Conservation (phyloP, 169 alveolate genomes). For the Plasmodium malariae region DNA sequence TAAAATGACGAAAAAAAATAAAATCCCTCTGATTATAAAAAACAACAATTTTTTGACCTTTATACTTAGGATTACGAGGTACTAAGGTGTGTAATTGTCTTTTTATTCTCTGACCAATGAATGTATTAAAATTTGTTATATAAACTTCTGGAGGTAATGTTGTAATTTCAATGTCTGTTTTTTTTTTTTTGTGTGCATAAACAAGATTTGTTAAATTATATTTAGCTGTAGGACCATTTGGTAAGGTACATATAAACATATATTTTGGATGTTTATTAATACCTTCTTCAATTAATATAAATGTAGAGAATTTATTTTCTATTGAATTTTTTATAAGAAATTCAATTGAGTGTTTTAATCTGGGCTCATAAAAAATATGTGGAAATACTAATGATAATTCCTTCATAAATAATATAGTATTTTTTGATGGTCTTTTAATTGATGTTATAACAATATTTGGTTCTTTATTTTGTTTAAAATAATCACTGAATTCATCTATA, state of each 20-base stretch:
- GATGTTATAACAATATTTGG: constrained; percentile 95
- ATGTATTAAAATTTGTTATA: constrained; percentile 96
- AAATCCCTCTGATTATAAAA: constrained; percentile 99
- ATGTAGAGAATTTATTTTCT: constrained; percentile 91
- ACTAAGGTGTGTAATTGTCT: constrained; percentile 97
- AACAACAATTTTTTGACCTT: constrained; percentile 97
- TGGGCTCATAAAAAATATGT: constrained; percentile 92
- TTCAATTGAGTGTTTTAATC: constrained; percentile 85
- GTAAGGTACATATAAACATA: constrained; percentile 90
- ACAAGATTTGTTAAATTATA: constrained; percentile 91
- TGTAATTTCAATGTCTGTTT: constrained; percentile 93
- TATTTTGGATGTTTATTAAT: constrained; percentile 92
- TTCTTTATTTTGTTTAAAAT: constrained; percentile 87
- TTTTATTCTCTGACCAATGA: constrained; percentile 97
- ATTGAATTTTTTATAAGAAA: constrained; percentile 89
- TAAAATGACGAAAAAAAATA: constrained; percentile 98
- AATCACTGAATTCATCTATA: constrained; percentile 93
- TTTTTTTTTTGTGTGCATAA: constrained; percentile 89
- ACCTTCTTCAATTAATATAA: constrained; percentile 91
- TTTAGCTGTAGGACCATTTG: constrained; percentile 96
- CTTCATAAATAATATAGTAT: constrained; percentile 89
- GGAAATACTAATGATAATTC: constrained; percentile 93
- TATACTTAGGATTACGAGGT: constrained; percentile 96
- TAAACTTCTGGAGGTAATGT: constrained; percentile 96
- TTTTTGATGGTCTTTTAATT: constrained; percentile 89